These are phyloP conservation scores for Protostelium mycophagum DNA, from an alignment of 78 protist genomes.

Conservation along the genomic window DNA sequence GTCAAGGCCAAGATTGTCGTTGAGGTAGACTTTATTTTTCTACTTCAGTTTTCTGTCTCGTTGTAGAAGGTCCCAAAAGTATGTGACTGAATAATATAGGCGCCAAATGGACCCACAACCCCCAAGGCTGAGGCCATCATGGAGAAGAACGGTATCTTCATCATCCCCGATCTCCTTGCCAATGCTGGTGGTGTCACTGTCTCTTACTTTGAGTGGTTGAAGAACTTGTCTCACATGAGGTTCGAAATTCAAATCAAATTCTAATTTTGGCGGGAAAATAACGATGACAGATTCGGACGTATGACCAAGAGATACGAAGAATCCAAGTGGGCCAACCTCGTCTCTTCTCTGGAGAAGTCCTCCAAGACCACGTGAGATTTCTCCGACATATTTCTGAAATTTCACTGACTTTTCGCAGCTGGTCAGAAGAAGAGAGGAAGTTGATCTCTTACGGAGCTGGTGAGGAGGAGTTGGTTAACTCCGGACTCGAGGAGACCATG, in stretches of 20 bases:
- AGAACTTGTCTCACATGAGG: slow-evolving; percentile 81
- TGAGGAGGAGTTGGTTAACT: slow-evolving; percentile 75
- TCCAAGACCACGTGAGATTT: slow-evolving; percentile 53
- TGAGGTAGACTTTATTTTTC: too few relatives aligned
- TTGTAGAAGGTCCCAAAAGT: too few relatives aligned
- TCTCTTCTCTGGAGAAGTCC: slow-evolving; percentile 59
- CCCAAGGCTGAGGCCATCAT: slow-evolving; percentile 67
- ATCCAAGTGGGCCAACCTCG: slow-evolving; percentile 57
- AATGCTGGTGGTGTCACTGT: slow-evolving; percentile 93
- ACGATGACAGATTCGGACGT: slow-evolving; percentile 68
- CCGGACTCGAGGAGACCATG: slow-evolving; percentile 85
- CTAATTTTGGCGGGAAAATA: too few relatives aligned
- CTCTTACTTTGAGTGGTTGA: slow-evolving; percentile 89
- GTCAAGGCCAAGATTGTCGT: slow-evolving; percentile 71
- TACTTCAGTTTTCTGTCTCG: too few relatives aligned
- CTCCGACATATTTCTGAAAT: too few relatives aligned
- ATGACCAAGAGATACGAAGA: slow-evolving; percentile 81
- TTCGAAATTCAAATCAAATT: too few relatives aligned
- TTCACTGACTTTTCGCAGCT: too few relatives aligned
- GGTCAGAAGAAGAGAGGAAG: slow-evolving; percentile 50
- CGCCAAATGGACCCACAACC: slow-evolving; percentile 87
- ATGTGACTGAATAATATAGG: too few relatives aligned
- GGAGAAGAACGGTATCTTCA: slow-evolving; percentile 44
- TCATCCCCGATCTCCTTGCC: slow-evolving; percentile 79
- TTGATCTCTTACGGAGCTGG: slow-evolving; percentile 68